Evolutionary conservation across 1,139 yeast genomes (phyloP).

Genomic region (Pichia sp.): DNA sequence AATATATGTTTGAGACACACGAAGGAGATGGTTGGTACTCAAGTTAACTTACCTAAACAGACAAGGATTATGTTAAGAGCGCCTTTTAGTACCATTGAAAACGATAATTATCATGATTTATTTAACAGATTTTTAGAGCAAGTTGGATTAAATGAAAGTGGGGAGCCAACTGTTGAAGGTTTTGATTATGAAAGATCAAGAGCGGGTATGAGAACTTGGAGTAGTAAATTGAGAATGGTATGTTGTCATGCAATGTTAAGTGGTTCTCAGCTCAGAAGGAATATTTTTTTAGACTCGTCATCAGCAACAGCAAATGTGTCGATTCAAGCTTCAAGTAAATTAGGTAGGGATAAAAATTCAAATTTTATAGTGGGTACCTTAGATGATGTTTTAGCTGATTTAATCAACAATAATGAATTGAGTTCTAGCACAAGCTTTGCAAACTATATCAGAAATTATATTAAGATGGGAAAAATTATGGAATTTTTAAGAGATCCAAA

Average conservation of each 20-base stretch:
- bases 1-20: slow-evolving; percentile 66
- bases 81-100: slow-evolving; percentile 77
- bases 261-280: slow-evolving; percentile 2
- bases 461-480: slow-evolving; percentile 46
- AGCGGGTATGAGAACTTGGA: slow-evolving; percentile 55
- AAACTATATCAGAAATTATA: slow-evolving; percentile 35
- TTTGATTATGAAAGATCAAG: slow-evolving; percentile 46
- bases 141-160: slow-evolving; percentile 53
- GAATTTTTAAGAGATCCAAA: slow-evolving; percentile 50
- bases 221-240: slow-evolving; percentile 61
- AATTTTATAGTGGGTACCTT: slow-evolving; percentile 45
- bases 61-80: slow-evolving; percentile 58
- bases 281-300: neutral
- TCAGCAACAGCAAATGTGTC: too few species aligned
- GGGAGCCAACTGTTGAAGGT: slow-evolving; percentile 45
- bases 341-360: slow-evolving; percentile 13
- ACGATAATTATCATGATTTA: slow-evolving; percentile 67
- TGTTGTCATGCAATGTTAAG: slow-evolving; percentile 66
- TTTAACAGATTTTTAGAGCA: slow-evolving; percentile 57
- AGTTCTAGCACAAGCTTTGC: slow-evolving; percentile 47
- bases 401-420: slow-evolving; percentile 50
- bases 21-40: slow-evolving; percentile 71
- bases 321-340: slow-evolving; percentile 1
- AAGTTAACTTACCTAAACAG: slow-evolving; percentile 75
- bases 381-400: slow-evolving; percentile 57